Evolutionary conservation across 208 protist genomes (phyloP).

Genomic region (Spongospora subterranea): DNA sequence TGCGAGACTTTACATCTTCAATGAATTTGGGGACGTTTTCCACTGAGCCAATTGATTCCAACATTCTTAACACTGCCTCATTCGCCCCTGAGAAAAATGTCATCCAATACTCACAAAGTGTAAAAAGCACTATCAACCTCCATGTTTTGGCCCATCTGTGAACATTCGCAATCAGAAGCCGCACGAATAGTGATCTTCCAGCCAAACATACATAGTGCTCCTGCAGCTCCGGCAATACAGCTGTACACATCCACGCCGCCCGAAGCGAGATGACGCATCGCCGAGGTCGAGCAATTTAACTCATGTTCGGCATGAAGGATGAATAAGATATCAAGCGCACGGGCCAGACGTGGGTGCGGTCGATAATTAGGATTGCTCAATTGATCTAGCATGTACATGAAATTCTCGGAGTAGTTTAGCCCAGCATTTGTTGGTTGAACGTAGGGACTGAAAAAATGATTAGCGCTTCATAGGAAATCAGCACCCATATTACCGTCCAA

Average conservation of each 20-base stretch:
- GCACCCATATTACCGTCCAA: slow-evolving; percentile 57
- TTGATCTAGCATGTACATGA: slow-evolving; percentile 78
- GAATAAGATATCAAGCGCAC: slow-evolving; percentile 72
- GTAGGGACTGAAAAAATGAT: slow-evolving; percentile 34
- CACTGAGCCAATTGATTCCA: slow-evolving; percentile 77
- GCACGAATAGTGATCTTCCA: background rate
- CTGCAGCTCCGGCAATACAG: slow-evolving; percentile 57
- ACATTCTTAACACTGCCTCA: slow-evolving; percentile 80
- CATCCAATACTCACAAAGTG: slow-evolving; percentile 53
- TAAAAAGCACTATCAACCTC: slow-evolving; percentile 24
- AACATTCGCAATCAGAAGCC: background rate
- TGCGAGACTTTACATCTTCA: slow-evolving; percentile 64
- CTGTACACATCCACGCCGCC: slow-evolving; percentile 69
- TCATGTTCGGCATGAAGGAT: slow-evolving; percentile 83
- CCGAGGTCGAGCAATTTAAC: slow-evolving; percentile 79
- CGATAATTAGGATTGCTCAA: slow-evolving; percentile 48
- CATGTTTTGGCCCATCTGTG: slow-evolving; percentile 69
- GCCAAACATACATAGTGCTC: slow-evolving; percentile 64
- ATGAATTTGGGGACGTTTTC: slow-evolving; percentile 62
- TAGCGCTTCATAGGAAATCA: slow-evolving; percentile 22
- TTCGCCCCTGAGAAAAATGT: slow-evolving; percentile 62
- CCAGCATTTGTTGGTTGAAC: slow-evolving; percentile 61
- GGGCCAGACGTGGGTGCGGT: slow-evolving; percentile 56
- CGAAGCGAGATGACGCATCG: slow-evolving; percentile 76
- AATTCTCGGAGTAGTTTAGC: slow-evolving; percentile 79